phyloP scores from a whole-genome alignment of 2,329 filamentous ascomycete genomes.

The Apiospora marii region DNA sequence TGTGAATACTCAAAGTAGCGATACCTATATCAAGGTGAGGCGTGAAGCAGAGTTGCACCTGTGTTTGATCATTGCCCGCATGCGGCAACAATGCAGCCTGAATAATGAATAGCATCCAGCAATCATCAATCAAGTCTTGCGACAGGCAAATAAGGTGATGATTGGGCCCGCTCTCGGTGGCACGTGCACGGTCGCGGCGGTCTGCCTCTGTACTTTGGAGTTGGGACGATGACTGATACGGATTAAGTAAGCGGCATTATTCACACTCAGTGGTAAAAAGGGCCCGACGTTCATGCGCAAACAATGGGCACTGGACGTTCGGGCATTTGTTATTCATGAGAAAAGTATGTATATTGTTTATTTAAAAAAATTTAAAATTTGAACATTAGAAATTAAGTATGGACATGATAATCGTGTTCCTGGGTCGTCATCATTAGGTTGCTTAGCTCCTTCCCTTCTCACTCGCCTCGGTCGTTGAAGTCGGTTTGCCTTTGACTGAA shows the following conservation, averaged over 20 bases:
- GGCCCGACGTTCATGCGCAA: background rate
- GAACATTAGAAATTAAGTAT: slow-evolving; percentile 10
- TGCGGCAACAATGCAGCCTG: slow-evolving; percentile 22
- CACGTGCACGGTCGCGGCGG: background rate
- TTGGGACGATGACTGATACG: background rate
- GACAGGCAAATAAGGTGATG: background rate
- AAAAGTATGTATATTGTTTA: background rate
- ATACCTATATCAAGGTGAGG: background rate
- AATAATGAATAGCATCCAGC: slow-evolving; percentile 17
- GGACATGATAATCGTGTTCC: background rate
- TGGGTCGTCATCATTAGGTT: background rate
- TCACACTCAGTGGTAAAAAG: background rate
- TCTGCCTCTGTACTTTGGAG: background rate
- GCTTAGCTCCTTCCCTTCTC: slow-evolving; percentile 12
- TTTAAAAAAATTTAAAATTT: slow-evolving; percentile 4
- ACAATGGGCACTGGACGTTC: no score
- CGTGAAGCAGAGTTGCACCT: slow-evolving; percentile 1
- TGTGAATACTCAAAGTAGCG: background rate
- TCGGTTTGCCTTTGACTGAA: slow-evolving; percentile 32
- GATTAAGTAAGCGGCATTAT: background rate
- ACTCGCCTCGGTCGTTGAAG: background rate
- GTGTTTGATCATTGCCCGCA: slow-evolving; percentile 20
- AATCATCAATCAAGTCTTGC: slow-evolving; percentile 11
- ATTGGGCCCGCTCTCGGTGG: background rate
- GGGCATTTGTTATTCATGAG: no score